phyloP scores from a whole-genome alignment of 306 rosid species.

The Lathyrus oleraceus region DNA sequence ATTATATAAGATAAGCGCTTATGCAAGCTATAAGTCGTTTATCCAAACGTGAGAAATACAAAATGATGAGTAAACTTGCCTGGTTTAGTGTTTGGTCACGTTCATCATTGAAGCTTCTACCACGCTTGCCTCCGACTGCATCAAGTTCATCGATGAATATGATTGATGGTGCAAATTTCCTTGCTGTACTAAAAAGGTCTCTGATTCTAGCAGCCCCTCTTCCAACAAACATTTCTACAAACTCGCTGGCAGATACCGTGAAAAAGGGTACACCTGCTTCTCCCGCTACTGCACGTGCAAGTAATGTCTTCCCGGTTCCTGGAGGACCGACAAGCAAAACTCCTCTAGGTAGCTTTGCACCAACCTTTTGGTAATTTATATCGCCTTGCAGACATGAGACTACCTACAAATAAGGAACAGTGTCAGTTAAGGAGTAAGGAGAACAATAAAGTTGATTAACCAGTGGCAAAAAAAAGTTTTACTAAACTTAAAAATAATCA shows the following conservation, averaged over 20 bases:
- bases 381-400: conserved; percentile 93
- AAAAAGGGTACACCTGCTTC: conserved; percentile 97
- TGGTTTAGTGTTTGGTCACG: conserved; percentile 95
- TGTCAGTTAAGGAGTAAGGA: conserved; percentile 33
- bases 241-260: conserved; percentile 94
- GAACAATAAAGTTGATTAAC: conserved; percentile 25
- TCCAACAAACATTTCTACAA: conserved; percentile 96
- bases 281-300: conserved; percentile 98
- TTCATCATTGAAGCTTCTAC: conserved; percentile 92
- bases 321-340: conserved; percentile 95
- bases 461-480: conserved; percentile 14
- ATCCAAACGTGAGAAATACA: conserved; percentile 1
- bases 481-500: background rate
- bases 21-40: too few species aligned
- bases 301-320: conserved; percentile 94
- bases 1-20: background rate
- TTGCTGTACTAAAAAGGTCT: conserved; percentile 81
- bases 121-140: conserved; percentile 96
- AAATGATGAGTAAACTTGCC: conserved; percentile 45
- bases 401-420: conserved; percentile 55
- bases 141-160: conserved; percentile 96
- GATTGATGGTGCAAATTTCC: conserved; percentile 83
- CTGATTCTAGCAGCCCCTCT: conserved; percentile 97
- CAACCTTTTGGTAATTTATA: conserved; percentile 77
- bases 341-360: conserved; percentile 92